Conservation (phyloP, 1,139 yeast genomes). For the Dujonia santamariae region DNA sequence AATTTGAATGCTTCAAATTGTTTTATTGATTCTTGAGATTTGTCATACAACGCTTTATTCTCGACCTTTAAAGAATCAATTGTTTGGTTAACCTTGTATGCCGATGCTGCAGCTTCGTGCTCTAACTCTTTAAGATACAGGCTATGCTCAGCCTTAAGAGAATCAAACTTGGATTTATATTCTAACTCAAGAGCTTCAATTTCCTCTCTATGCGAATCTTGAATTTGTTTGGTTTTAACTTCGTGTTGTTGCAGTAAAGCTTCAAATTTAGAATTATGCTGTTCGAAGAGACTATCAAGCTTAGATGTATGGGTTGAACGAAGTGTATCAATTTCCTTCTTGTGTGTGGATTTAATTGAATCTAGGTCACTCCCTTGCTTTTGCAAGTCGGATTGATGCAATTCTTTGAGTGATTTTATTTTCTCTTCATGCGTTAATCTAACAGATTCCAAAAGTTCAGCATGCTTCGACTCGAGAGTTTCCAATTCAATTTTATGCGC, state of each 20-base stretch:
- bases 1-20: constrained; percentile 7
- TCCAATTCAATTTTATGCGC: no score
- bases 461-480: no score
- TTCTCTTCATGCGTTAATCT: constrained; percentile 5
- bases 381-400: constrained; percentile 1
- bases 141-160: not conserved
- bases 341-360: no score
- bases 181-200: not conserved
- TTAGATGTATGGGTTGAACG: not conserved
- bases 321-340: not conserved
- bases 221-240: not conserved
- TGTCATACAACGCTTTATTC: not conserved
- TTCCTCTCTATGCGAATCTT: not conserved
- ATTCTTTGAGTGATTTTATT: constrained; percentile 4
- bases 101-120: not conserved
- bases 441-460: no score
- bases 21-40: constrained; percentile 3
- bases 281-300: not conserved
- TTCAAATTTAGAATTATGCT: no score
- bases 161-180: not conserved
- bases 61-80: not conserved
- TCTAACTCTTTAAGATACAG: not conserved
- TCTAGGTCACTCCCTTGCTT: no score
- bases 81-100: no score
- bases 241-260: no score